Evolutionary conservation across 2,329 filamentous ascomycete genomes (phyloP).

Genomic region (Diplodia mutila): DNA sequence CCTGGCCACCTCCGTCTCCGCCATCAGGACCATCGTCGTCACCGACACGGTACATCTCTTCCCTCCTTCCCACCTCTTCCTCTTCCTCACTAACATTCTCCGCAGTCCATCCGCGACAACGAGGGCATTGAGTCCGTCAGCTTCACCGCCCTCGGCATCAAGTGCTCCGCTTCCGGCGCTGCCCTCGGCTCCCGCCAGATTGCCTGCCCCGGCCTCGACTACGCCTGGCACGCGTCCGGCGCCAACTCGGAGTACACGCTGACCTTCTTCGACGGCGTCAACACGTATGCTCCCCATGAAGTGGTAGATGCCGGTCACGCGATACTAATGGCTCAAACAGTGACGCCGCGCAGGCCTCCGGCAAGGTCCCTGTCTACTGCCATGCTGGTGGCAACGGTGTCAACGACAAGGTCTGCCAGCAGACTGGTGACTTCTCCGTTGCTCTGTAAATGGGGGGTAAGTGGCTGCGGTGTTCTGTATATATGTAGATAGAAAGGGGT

Average conservation of each 20-base stretch:
- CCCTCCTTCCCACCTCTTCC: neutral
- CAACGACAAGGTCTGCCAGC: neutral
- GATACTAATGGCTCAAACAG: neutral
- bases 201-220: neutral
- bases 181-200: neutral
- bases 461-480: too few species aligned
- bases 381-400: conserved; percentile 2
- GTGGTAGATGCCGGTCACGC: too few species aligned
- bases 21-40: neutral
- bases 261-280: neutral
- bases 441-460: neutral
- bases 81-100: neutral
- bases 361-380: conserved; percentile 9
- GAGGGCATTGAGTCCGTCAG: neutral
- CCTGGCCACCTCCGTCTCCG: neutral
- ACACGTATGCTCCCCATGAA: neutral
- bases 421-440: neutral
- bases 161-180: neutral
- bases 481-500: too few species aligned
- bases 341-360: neutral
- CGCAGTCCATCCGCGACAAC: neutral
- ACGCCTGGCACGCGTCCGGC: neutral
- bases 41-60: neutral
- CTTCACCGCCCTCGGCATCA: neutral
- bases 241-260: neutral